Conservation (phyloP, 106 monocot species). For the Alisma plantagoaquatica region DNA sequence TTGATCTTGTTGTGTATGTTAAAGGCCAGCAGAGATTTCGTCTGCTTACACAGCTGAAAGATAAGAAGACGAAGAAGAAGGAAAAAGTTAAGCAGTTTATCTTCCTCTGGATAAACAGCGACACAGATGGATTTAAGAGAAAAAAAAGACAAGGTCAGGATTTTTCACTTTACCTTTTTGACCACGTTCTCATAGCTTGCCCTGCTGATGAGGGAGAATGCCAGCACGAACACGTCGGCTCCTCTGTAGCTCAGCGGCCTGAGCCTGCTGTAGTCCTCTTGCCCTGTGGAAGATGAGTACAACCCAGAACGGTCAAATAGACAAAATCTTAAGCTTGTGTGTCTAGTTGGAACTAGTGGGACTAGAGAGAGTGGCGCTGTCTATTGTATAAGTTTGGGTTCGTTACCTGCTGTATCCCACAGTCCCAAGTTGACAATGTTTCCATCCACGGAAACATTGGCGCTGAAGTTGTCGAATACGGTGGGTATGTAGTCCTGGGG, state of each 20-base stretch:
- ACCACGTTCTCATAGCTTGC: constrained; percentile 48
- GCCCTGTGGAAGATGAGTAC: too few relatives aligned
- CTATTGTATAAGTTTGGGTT: too few relatives aligned
- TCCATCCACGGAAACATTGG: constrained; percentile 58
- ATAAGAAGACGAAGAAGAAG: too few relatives aligned
- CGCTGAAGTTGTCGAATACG: constrained; percentile 61
- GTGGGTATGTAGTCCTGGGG: constrained; percentile 57
- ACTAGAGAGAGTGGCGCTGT: too few relatives aligned
- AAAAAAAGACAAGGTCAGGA: background rate
- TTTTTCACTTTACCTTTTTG: constrained; percentile 10
- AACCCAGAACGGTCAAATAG: background rate
- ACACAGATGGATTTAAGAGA: background rate
- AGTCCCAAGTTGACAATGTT: constrained; percentile 47
- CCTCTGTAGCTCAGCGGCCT: constrained; percentile 90
- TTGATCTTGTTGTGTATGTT: too few relatives aligned
- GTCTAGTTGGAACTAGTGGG: background rate
- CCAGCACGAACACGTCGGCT: constrained; percentile 79
- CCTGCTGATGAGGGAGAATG: constrained; percentile 69
- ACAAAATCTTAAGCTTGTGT: background rate
- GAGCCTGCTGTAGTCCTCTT: constrained; percentile 28
- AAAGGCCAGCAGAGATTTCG: too few relatives aligned
- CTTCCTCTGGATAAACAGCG: background rate
- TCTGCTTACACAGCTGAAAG: too few relatives aligned
- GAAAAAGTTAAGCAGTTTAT: too few relatives aligned
- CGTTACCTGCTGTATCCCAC: constrained; percentile 62